These are phyloP conservation scores for Vaccinium vitisidaea DNA, from an alignment of 148 eudicot species.

Conservation along the genomic window DNA sequence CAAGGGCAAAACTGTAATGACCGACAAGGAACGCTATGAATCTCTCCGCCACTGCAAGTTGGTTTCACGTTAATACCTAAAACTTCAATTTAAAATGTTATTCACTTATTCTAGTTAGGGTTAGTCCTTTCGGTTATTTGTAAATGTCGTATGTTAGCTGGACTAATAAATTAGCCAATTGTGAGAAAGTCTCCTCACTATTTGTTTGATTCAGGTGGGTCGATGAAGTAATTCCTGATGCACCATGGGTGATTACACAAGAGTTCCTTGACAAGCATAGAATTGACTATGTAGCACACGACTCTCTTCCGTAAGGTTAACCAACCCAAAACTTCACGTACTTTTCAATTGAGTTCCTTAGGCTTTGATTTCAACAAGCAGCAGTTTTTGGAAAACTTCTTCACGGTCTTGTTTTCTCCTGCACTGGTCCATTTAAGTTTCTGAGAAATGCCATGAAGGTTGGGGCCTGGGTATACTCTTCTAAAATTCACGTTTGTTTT, in stretches of 20 bases:
- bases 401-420: neutral
- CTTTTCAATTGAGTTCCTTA: neutral
- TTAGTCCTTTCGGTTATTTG: neutral
- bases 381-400: neutral
- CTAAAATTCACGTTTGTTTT: neutral
- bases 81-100: neutral
- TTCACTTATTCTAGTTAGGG: neutral
- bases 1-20: slow-evolving; percentile 79
- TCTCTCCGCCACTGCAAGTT: slow-evolving; percentile 81
- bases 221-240: slow-evolving; percentile 83
- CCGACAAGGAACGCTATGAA: slow-evolving; percentile 65
- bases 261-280: slow-evolving; percentile 68
- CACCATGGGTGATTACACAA: slow-evolving; percentile 65
- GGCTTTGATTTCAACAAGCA: neutral
- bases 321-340: slow-evolving; percentile 22
- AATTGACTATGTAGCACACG: slow-evolving; percentile 76
- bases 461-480: neutral
- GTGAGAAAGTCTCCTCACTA: neutral
- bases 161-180: neutral
- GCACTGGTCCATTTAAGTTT: neutral
- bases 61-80: slow-evolving; percentile 15
- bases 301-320: slow-evolving; percentile 73
- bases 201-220: slow-evolving; percentile 56
- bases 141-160: neutral
- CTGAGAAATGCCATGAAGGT: neutral